phyloP scores from a whole-genome alignment of 805 yeast genomes.

The Metschnikowia similis region DNA sequence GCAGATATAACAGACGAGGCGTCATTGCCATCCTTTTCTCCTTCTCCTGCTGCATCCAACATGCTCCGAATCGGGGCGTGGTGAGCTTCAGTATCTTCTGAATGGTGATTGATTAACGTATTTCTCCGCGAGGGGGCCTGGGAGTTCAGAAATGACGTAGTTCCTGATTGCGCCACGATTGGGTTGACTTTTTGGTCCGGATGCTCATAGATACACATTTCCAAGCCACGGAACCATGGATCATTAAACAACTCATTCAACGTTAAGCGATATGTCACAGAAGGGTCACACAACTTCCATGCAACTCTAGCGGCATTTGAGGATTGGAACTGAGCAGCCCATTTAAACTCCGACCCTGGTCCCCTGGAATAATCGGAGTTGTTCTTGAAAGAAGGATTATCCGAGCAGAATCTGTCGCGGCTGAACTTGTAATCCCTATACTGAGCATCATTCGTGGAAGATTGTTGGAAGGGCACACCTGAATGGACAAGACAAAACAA shows the following conservation, averaged over 20 bases:
- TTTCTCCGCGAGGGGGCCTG: conserved; percentile 31
- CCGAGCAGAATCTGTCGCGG: conserved; percentile 37
- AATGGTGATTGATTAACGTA: conserved; percentile 17
- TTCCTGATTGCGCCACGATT: conserved; percentile 20
- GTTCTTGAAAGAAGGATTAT: conserved; percentile 48
- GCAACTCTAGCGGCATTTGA: conserved; percentile 64
- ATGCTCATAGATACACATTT: conserved; percentile 56
- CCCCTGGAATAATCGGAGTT: conserved; percentile 43
- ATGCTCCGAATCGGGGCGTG: conserved; percentile 35
- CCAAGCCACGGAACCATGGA: conserved; percentile 58
- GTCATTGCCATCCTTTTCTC: conserved; percentile 9
- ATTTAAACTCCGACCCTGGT: conserved; percentile 70
- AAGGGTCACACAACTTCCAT: conserved; percentile 72
- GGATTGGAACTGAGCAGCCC: conserved; percentile 58
- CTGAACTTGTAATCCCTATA: conserved; percentile 54
- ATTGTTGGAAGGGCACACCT: conserved; percentile 55
- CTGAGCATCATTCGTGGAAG: conserved; percentile 44
- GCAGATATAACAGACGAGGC: conserved; percentile 21
- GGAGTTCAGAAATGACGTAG: conserved; percentile 21
- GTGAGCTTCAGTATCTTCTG: conserved; percentile 14
- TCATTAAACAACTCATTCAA: conserved; percentile 53
- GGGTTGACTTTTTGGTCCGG: conserved; percentile 37
- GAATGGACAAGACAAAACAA: conserved; percentile 57
- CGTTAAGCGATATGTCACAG: conserved; percentile 48
- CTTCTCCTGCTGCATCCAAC: conserved; percentile 27